Evolutionary conservation across 495 filamentous ascomycete species (phyloP).

Genomic region (Hyaloscypha bicolor): DNA sequence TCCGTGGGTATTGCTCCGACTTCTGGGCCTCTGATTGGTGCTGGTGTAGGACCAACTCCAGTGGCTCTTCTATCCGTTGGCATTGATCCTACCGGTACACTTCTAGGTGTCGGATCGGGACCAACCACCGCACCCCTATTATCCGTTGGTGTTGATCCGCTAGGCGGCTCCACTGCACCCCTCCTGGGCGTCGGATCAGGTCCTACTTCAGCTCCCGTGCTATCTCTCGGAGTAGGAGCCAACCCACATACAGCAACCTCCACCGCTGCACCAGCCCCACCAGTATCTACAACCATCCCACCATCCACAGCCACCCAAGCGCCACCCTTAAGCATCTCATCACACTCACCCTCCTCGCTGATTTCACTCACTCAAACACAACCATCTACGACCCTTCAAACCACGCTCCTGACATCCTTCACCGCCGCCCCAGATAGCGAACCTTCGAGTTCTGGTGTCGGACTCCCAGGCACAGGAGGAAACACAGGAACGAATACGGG

Average conservation of each 20-base stretch:
- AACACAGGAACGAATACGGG: not conserved
- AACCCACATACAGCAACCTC: not conserved
- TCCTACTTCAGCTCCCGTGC: not conserved
- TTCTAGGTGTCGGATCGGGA: not conserved
- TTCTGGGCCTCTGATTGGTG: slow-evolving; percentile 7
- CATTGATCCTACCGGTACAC: not conserved
- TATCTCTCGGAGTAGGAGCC: not conserved
- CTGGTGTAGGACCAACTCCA: slow-evolving; percentile 4
- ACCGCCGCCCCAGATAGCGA: not conserved
- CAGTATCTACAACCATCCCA: not conserved
- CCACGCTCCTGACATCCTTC: slow-evolving; percentile 1
- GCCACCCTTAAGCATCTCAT: not conserved
- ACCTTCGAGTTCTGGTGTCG: not conserved
- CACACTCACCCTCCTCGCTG: not conserved
- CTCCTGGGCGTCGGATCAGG: not conserved
- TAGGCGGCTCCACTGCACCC: not conserved
- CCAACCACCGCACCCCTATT: not conserved
- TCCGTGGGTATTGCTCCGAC: slow-evolving; percentile 7
- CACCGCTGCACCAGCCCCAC: too few species aligned
- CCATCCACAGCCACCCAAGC: not conserved
- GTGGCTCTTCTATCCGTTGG: not conserved
- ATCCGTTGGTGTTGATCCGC: not conserved
- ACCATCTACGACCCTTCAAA: not conserved
- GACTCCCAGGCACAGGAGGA: not conserved
- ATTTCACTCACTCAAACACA: not conserved